A percentile compares a stretch with the other conserved stretches of the same genome.
phyloP scores from a whole-genome alignment of 2,329 filamentous ascomycete genomes.

The Aspergillus aculeatus region DNA sequence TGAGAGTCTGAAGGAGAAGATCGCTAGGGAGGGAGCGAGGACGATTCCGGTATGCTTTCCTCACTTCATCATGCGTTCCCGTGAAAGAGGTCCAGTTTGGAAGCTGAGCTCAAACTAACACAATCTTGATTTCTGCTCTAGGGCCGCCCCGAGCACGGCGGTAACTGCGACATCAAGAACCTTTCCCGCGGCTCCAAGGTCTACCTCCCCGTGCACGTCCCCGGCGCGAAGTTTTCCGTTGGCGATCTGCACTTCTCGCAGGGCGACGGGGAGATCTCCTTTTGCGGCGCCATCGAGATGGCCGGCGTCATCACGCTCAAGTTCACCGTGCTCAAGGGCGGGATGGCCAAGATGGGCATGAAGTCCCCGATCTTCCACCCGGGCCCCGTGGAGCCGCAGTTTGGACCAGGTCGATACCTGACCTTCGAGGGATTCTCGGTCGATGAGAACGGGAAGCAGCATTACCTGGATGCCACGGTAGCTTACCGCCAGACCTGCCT shows the following conservation, averaged over 20 bases:
- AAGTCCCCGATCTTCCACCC: slow-evolving; percentile 84
- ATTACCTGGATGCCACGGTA: slow-evolving; percentile 82
- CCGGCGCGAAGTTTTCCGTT: slow-evolving; percentile 84
- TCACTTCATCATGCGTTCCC: background rate
- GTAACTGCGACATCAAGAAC: slow-evolving; percentile 92
- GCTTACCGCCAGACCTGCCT: slow-evolving; percentile 82
- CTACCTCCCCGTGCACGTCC: slow-evolving; percentile 82
- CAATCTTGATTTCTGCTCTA: slow-evolving; percentile 9
- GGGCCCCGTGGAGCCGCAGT: slow-evolving; percentile 84
- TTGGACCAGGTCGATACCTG: slow-evolving; percentile 75
- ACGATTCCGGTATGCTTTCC: slow-evolving; percentile 65
- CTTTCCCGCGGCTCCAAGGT: slow-evolving; percentile 76
- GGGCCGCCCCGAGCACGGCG: slow-evolving; percentile 79
- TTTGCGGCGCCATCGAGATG: slow-evolving; percentile 91
- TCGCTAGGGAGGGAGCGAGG: slow-evolving; percentile 75
- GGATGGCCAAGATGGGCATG: slow-evolving; percentile 70
- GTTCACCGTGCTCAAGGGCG: slow-evolving; percentile 81
- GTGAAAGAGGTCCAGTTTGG: background rate
- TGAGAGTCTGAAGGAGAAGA: slow-evolving; percentile 59
- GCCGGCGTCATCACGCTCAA: slow-evolving; percentile 87
- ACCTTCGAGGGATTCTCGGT: slow-evolving; percentile 91
- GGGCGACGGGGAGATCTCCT: slow-evolving; percentile 88
- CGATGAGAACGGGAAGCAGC: slow-evolving; percentile 83
- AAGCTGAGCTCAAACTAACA: background rate
- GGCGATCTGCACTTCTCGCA: slow-evolving; percentile 86